Conservation (phyloP, 306 rosid genomes). For the Biancaea sappan region DNA sequence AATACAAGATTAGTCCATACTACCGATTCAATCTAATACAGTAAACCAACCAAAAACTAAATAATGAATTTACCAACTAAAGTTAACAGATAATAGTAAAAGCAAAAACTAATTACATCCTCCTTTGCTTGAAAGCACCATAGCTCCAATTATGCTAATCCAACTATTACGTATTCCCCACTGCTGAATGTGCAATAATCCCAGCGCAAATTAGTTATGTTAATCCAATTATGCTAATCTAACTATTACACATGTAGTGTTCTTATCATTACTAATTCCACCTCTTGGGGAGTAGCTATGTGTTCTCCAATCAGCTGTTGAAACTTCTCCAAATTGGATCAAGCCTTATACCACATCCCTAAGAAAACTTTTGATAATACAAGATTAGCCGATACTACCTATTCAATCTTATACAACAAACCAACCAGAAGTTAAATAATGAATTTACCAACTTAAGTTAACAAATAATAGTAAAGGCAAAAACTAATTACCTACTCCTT, state of each 20-base stretch:
- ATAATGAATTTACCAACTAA: constrained; percentile 24
- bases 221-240: too few species aligned
- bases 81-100: constrained; percentile 11
- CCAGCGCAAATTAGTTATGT: too few species aligned
- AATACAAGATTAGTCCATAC: background rate
- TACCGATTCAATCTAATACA: background rate
- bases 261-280: constrained; percentile 95
- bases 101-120: constrained; percentile 52
- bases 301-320: constrained; percentile 69
- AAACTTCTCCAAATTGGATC: constrained; percentile 61
- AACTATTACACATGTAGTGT: constrained; percentile 71
- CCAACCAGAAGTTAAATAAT: constrained; percentile 13
- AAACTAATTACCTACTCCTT: constrained; percentile 74
- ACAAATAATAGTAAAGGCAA: background rate
- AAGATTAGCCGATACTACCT: background rate
- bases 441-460: constrained; percentile 21
- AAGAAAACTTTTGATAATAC: background rate
- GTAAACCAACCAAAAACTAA: background rate
- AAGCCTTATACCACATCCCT: background rate
- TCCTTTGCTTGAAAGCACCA: constrained; percentile 99
- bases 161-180: constrained; percentile 95
- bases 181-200: constrained; percentile 99
- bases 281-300: constrained; percentile 68
- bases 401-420: background rate
- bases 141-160: constrained; percentile 96